Evolutionary conservation across 2,329 filamentous ascomycete genomes (phyloP).

Genomic region (Arthroderma sp.): DNA sequence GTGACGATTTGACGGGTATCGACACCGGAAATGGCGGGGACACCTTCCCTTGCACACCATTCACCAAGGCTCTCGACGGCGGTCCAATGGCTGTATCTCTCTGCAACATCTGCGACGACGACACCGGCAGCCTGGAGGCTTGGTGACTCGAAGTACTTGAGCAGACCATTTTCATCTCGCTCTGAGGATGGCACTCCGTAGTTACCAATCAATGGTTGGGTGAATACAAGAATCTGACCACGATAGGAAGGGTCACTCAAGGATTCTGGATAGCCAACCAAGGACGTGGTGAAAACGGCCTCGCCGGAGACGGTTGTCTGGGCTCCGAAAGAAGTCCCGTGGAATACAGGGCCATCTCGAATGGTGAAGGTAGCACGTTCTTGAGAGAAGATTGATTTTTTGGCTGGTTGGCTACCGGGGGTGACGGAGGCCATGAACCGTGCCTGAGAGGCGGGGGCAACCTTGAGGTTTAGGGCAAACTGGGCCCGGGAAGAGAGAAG

Average conservation of each 20-base stretch:
- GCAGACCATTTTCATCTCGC: constrained; percentile 75
- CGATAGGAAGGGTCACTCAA: constrained; percentile 57
- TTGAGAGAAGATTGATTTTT: constrained; percentile 54
- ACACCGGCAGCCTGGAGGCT: constrained; percentile 94
- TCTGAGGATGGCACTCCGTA: constrained; percentile 85
- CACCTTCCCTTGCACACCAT: constrained; percentile 93
- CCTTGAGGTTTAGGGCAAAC: constrained; percentile 29
- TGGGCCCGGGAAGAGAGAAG: constrained; percentile 36
- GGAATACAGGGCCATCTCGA: constrained; percentile 88
- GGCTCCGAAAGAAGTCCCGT: constrained; percentile 90
- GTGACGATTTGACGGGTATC: constrained; percentile 96
- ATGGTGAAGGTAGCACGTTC: constrained; percentile 90
- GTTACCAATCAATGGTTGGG: constrained; percentile 94
- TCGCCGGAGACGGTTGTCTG: constrained; percentile 95
- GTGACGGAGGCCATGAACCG: constrained; percentile 52
- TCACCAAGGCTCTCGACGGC: constrained; percentile 84
- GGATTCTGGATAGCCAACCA: constrained; percentile 94
- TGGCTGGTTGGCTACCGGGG: constrained; percentile 45
- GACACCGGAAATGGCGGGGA: constrained; percentile 90
- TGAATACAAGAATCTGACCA: constrained; percentile 91
- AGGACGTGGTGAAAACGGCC: constrained; percentile 94
- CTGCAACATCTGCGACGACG: constrained; percentile 86
- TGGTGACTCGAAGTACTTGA: constrained; percentile 97
- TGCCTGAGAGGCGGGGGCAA: constrained; percentile 19
- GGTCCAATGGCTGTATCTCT: constrained; percentile 96